These are phyloP conservation scores for Aspergillus pseudoterreus DNA, from an alignment of 2,329 filamentous ascomycete species.

Conservation along the genomic window DNA sequence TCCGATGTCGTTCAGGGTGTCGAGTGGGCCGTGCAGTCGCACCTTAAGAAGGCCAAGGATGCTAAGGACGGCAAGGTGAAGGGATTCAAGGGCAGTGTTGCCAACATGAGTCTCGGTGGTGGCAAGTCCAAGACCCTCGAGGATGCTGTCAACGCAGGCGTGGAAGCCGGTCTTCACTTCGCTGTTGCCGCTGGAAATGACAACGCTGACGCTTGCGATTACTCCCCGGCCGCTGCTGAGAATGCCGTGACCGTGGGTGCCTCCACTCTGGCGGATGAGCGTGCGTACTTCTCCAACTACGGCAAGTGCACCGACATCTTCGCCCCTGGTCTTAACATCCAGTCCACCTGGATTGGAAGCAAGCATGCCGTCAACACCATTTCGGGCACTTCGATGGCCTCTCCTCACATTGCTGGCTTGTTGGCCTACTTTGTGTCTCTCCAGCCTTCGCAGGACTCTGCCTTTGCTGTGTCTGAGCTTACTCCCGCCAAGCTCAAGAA, in stretches of 20 bases:
- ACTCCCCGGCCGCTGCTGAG: conserved; percentile 89
- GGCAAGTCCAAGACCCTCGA: conserved; percentile 94
- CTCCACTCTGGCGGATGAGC: conserved; percentile 86
- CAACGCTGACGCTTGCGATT: conserved; percentile 98
- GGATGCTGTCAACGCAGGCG: conserved; percentile 87
- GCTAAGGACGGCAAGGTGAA: conserved; percentile 87
- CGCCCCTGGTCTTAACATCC: conserved; percentile 91
- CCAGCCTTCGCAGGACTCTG: conserved; percentile 84
- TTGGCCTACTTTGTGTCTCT: conserved; percentile 97
- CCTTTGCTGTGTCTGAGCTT: conserved; percentile 83
- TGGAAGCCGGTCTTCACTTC: conserved; percentile 90
- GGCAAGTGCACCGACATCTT: conserved; percentile 99
- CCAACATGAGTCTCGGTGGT: conserved; percentile 99
- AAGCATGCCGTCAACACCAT: conserved; percentile 97
- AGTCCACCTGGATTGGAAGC: conserved; percentile 97
- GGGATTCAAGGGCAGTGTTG: conserved; percentile 97
- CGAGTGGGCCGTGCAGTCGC: conserved; percentile 82
- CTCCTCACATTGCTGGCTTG: conserved; percentile 92
- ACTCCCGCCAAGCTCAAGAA: conserved; percentile 93
- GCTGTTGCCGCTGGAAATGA: conserved; percentile 98
- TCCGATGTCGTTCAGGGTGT: conserved; percentile 98
- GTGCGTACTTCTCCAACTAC: conserved; percentile 99
- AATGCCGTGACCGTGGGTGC: conserved; percentile 96
- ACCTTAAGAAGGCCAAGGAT: conserved; percentile 68
- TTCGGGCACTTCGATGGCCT: conserved; percentile 98